These are phyloP conservation scores for Colletotrichum sojae DNA, from an alignment of 2,329 filamentous ascomycete genomes.

Conservation along the genomic window DNA sequence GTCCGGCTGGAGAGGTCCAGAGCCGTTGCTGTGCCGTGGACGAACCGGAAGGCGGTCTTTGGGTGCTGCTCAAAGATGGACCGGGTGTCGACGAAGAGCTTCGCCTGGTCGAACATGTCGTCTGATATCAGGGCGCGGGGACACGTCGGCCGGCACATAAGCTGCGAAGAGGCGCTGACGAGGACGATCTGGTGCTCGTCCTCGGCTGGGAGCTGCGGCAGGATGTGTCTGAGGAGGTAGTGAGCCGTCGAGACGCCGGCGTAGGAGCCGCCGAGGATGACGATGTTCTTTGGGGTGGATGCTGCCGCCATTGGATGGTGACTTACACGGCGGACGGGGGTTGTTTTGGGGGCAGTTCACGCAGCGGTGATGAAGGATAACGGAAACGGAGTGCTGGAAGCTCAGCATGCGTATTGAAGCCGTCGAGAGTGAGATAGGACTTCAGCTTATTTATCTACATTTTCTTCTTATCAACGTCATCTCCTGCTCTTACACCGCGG, in stretches of 20 bases:
- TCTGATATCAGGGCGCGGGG: slow-evolving; percentile 64
- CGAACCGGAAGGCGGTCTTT: slow-evolving; percentile 53
- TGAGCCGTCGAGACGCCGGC: slow-evolving; percentile 66
- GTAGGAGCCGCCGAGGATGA: slow-evolving; percentile 69
- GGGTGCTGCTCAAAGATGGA: slow-evolving; percentile 57
- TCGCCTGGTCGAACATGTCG: slow-evolving; percentile 57
- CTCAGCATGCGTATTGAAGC: too few species aligned
- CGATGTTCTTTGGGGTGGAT: slow-evolving; percentile 54
- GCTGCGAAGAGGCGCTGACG: slow-evolving; percentile 57
- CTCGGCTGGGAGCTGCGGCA: slow-evolving; percentile 57
- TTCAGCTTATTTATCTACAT: too few species aligned
- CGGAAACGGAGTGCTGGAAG: too few species aligned
- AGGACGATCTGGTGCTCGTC: slow-evolving; percentile 57
- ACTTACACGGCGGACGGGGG: neutral
- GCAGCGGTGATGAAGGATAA: too few species aligned
- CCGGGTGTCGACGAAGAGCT: slow-evolving; percentile 59
- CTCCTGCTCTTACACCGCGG: too few species aligned
- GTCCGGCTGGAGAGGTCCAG: slow-evolving; percentile 52
- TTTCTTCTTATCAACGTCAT: too few species aligned
- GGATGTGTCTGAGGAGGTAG: slow-evolving; percentile 65
- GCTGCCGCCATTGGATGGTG: neutral
- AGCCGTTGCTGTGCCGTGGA: slow-evolving; percentile 56
- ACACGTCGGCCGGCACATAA: slow-evolving; percentile 58
- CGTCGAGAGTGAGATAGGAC: too few species aligned
- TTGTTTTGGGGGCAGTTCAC: neutral